A percentile compares a stretch with the other conserved stretches of the same genome.
Evolutionary conservation across 306 rosid species (phyloP).

Genomic region (Citrullus mucosospermus): DNA sequence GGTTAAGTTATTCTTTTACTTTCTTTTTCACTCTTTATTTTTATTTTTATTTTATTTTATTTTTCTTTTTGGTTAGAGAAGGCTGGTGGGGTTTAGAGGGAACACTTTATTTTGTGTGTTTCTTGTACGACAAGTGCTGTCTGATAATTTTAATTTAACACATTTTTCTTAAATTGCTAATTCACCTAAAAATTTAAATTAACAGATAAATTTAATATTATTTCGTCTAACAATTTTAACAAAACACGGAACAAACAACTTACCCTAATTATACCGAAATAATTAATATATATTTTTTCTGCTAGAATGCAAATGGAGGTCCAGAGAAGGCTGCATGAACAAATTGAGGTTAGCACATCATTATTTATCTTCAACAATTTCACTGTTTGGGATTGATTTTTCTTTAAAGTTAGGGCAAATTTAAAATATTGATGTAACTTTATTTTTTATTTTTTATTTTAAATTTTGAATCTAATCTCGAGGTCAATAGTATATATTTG

Average conservation of each 20-base stretch:
- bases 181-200: no score
- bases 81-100: background rate
- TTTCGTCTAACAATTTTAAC: no score
- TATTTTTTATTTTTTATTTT: no score
- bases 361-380: background rate
- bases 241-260: no score
- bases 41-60: no score
- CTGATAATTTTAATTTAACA: background rate
- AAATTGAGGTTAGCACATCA: conserved; percentile 54
- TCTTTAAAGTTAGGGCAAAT: background rate
- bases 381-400: background rate
- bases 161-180: background rate
- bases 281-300: conserved; percentile 18
- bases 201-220: no score
- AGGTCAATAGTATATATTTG: no score
- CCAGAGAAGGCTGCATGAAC: conserved; percentile 93
- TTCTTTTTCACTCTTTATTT: background rate
- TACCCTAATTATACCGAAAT: no score
- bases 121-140: background rate
- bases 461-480: no score
- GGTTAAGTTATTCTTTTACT: background rate
- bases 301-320: conserved; percentile 99
- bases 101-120: background rate
- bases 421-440: background rate
- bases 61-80: background rate